Conservation (phyloP, 2,329 filamentous ascomycete genomes). For the Aquanectria penicillioides region DNA sequence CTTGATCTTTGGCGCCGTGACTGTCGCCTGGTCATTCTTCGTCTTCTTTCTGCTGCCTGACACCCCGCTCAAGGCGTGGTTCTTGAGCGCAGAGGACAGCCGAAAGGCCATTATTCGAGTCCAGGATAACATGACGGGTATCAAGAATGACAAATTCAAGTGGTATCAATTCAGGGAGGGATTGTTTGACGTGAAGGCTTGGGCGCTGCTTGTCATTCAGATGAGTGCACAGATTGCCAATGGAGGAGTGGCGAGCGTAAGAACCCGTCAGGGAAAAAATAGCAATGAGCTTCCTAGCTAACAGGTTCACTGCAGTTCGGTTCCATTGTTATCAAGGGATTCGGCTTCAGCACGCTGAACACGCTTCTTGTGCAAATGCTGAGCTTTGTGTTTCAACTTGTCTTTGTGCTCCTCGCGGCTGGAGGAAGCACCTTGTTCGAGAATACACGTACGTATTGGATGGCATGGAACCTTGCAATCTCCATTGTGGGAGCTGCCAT, state of each 20-base stretch:
- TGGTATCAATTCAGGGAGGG: constrained; percentile 38
- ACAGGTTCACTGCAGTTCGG: constrained; percentile 24
- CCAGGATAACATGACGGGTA: constrained; percentile 47
- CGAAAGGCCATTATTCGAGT: constrained; percentile 45
- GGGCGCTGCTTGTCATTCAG: constrained; percentile 40
- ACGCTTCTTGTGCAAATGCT: constrained; percentile 21
- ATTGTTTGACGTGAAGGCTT: constrained; percentile 38
- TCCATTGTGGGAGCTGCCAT: constrained; percentile 36
- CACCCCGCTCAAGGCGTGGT: constrained; percentile 39
- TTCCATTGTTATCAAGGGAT: constrained; percentile 38
- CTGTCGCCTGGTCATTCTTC: constrained; percentile 32
- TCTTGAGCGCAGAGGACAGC: constrained; percentile 41
- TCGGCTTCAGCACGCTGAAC: constrained; percentile 37
- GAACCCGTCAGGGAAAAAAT: not conserved
- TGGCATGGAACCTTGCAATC: constrained; percentile 32
- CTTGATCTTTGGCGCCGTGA: constrained; percentile 37
- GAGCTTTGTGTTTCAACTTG: constrained; percentile 33
- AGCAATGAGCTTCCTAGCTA: not conserved
- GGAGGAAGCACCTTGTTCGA: constrained; percentile 33
- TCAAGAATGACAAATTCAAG: constrained; percentile 43
- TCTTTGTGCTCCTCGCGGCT: constrained; percentile 38
- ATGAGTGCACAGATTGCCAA: constrained; percentile 44
- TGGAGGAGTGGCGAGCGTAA: constrained; percentile 35
- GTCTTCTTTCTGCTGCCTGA: constrained; percentile 37
- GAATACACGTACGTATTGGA: constrained; percentile 41